Base-by-base conservation (phyloP, 768 basidiomycete species). In the Suillus cothurnatus region DNA sequence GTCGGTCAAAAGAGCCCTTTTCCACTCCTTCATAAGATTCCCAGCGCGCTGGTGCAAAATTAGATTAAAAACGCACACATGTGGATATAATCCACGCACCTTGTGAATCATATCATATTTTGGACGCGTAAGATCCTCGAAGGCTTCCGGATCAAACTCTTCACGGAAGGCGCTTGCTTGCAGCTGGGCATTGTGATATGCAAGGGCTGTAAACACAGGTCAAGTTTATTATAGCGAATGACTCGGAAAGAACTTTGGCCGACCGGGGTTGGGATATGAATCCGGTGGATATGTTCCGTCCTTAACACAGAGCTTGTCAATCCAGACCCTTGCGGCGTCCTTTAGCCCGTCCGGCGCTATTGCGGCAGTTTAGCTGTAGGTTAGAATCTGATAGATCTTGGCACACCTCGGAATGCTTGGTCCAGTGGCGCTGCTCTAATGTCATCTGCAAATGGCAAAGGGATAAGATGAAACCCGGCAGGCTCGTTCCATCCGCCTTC, bases 371-470 rank as follows among this genome's bases (percentile, higher is more conserved):
- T 67, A 67, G 34, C 64, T 28, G n/a, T 63, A 31, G 65, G 43
- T 45, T 26, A 11, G 12, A 39, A 59, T 59, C 23, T 12, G 19
- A 43, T 6, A 57, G 39, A 26, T n/a, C 36, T 4, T 2, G 53
- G 62, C 76, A 34, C 77, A 88, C 94, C 90, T 81, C 84, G 82
- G 69, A 83, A 80, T 8, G 82, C 88, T 62, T 86, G 81, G 23
- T 88, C 85, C 14, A 95, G 77, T 2, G 91, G 89, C 7, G 92
- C 91, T 23, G 83, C 82, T 57, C 97, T 88, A 58, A 99, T 91
- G 71, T 99, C 97, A 73, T 99, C 97, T 5, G 93, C 91, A 74
- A 92, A 99, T 0, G 97, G 96, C n/a, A 98, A 75, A 19, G 91
- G 91, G 64, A 98, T 90, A 60, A 99, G 81, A 76, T 99, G 95